Percentiles rank a stretch among this genome's conserved stretches.
Evolutionary conservation across 2,329 filamentous ascomycete species (phyloP).

Genomic region (Alternaria triticina): DNA sequence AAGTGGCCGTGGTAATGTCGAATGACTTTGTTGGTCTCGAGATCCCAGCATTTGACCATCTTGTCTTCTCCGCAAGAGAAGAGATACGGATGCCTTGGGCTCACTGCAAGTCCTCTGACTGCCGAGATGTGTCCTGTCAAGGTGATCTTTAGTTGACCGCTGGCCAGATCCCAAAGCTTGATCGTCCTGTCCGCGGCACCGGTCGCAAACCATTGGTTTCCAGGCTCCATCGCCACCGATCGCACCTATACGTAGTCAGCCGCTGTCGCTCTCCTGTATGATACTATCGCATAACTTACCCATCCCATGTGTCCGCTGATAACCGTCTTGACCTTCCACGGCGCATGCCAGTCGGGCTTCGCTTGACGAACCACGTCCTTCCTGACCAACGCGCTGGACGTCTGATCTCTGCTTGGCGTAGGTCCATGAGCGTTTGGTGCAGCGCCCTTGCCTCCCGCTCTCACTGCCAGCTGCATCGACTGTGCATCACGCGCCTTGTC

Average conservation of each 20-base stretch:
- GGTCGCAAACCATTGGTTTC: constrained; percentile 97
- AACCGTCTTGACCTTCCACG: constrained; percentile 97
- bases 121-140: constrained; percentile 41
- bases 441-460: constrained; percentile 53
- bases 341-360: constrained; percentile 94
- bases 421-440: constrained; percentile 64
- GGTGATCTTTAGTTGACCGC: constrained; percentile 59
- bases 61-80: constrained; percentile 99
- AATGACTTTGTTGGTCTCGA: constrained; percentile 96
- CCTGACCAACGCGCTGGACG: constrained; percentile 65
- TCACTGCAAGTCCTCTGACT: constrained; percentile 78
- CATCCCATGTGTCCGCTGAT: constrained; percentile 96
- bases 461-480: constrained; percentile 65
- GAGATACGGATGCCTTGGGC: constrained; percentile 90
- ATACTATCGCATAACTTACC: constrained; percentile 60
- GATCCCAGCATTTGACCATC: constrained; percentile 99
- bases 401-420: constrained; percentile 57
- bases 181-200: constrained; percentile 89
- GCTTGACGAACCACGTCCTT: constrained; percentile 69
- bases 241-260: constrained; percentile 71
- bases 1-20: constrained; percentile 93
- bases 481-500: constrained; percentile 53
- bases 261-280: not conserved
- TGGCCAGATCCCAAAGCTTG: constrained; percentile 97
- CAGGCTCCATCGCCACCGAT: constrained; percentile 79